Evolutionary conservation across 164 flowering plant species (phyloP).

Genomic region (Umbilicus rupestris): DNA sequence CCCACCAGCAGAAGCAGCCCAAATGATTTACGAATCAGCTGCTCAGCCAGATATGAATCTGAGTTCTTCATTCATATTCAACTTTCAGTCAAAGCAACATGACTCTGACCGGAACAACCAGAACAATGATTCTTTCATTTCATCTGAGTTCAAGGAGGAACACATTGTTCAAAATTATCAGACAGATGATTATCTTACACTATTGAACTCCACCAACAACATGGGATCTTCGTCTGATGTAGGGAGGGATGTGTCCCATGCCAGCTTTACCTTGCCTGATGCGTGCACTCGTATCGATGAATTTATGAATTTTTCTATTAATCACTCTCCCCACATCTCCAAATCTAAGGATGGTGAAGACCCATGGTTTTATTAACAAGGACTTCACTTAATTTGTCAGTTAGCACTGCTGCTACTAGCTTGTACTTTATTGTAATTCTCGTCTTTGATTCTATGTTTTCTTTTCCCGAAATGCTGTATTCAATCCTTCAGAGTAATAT

Average conservation of each 20-base stretch:
- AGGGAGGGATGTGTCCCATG: background rate
- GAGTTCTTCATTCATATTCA: background rate
- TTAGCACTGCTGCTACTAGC: background rate
- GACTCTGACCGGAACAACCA: background rate
- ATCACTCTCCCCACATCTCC: background rate
- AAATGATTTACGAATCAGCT: slow-evolving; percentile 13
- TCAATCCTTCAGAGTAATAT: no score
- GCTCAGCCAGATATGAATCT: background rate
- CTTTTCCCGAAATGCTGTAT: no score
- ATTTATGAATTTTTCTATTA: background rate
- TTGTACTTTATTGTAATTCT: no score
- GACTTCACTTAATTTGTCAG: no score
- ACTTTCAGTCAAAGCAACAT: background rate
- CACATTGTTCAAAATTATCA: background rate
- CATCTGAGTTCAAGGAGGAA: background rate
- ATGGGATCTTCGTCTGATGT: background rate
- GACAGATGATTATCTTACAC: background rate
- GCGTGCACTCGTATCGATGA: no score
- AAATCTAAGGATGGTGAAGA: no score
- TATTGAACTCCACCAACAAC: background rate
- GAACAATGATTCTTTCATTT: background rate
- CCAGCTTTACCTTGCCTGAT: no score
- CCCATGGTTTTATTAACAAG: no score
- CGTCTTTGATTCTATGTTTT: no score
- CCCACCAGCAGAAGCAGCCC: slow-evolving; percentile 10